Conservation (phyloP, 1,284 basidiomycete genomes). For the Macrocybe sp. region DNA sequence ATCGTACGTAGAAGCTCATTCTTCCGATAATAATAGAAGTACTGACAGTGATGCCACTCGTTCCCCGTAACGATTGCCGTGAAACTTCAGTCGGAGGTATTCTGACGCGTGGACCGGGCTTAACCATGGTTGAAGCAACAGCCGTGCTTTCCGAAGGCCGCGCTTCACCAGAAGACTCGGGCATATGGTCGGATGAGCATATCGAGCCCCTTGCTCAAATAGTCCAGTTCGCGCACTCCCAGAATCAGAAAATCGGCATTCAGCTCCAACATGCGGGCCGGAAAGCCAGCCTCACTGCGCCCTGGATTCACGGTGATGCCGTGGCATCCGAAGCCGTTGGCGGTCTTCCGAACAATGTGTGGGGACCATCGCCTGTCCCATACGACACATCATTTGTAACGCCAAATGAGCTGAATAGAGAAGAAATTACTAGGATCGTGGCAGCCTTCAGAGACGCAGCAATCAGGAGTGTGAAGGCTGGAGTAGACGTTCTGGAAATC, state of each 20-base stretch:
- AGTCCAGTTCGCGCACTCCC: constrained; percentile 72
- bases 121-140: constrained; percentile 57
- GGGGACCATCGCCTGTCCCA: constrained; percentile 54
- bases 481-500: constrained; percentile 68
- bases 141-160: constrained; percentile 58
- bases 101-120: constrained; percentile 42
- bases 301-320: constrained; percentile 44
- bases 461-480: constrained; percentile 47
- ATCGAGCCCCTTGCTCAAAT: constrained; percentile 63
- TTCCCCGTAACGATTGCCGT: background rate
- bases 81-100: constrained; percentile 38
- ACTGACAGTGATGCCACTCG: background rate
- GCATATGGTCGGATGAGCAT: constrained; percentile 78
- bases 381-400: constrained; percentile 43
- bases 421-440: constrained; percentile 55
- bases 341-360: constrained; percentile 69
- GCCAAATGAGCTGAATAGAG: constrained; percentile 46
- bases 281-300: constrained; percentile 59
- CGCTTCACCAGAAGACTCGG: constrained; percentile 45
- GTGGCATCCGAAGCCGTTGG: constrained; percentile 42
- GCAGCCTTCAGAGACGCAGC: constrained; percentile 57
- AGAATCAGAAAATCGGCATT: constrained; percentile 68
- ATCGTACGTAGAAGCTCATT: constrained; percentile 24
- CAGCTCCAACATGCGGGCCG: constrained; percentile 81
- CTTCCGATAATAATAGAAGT: constrained; percentile 16